These are phyloP conservation scores for Larix kaempferi DNA, from an alignment of 75 land plant species.

Conservation along the genomic window DNA sequence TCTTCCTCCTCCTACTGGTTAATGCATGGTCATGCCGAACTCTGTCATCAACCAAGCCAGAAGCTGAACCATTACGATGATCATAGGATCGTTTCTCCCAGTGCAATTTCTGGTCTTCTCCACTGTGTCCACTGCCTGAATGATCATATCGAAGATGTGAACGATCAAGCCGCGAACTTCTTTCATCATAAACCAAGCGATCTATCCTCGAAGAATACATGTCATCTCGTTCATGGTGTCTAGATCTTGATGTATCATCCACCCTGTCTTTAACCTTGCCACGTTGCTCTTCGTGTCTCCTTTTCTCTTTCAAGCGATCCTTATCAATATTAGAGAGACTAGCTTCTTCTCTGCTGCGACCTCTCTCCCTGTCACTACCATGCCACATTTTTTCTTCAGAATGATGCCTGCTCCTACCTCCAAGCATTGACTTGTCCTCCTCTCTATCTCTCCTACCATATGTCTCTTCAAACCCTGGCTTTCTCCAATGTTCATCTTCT, in stretches of 20 bases:
- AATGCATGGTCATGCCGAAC: conserved; percentile 1
- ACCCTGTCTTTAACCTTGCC: conserved; percentile 29
- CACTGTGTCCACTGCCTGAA: conserved; percentile 14
- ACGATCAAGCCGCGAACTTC: conserved; percentile 41
- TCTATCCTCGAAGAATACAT: conserved; percentile 23
- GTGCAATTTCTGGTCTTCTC: conserved; percentile 26
- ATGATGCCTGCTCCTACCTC: conserved; percentile 27
- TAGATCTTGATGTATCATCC: conserved; percentile 25
- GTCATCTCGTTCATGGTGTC: conserved; percentile 41
- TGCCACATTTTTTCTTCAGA: conserved; percentile 27
- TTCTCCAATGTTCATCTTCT: conserved; percentile 44
- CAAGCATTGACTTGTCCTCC: conserved; percentile 19
- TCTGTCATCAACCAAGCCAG: conserved; percentile 11
- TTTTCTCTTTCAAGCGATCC: conserved; percentile 34
- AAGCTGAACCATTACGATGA: conserved; percentile 4
- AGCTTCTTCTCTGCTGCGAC: conserved; percentile 28
- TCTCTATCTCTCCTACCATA: conserved; percentile 40
- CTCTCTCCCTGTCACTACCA: conserved; percentile 20
- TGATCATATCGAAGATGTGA: conserved; percentile 30
- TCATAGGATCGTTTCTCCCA: conserved; percentile 24
- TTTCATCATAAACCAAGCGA: conserved; percentile 27
- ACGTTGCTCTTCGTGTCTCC: conserved; percentile 19
- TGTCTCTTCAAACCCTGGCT: conserved; percentile 37
- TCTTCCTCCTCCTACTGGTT: background rate
- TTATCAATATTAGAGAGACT: conserved; percentile 27